Conservation (phyloP, 345 rosid genomes). For the Cardamine resedifolia region DNA sequence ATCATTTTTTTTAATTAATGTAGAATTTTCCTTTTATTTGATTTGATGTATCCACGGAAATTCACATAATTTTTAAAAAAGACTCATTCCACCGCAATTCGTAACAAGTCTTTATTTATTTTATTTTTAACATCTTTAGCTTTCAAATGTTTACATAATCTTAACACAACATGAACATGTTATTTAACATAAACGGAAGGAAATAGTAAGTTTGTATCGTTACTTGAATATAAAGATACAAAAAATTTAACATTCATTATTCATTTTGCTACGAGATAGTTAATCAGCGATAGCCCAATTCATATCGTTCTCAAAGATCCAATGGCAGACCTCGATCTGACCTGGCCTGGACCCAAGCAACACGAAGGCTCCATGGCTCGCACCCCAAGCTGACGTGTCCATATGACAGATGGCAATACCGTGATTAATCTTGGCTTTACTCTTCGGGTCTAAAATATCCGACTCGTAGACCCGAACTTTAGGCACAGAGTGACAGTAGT, state of each 20-base stretch:
- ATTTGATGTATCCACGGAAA: not conserved
- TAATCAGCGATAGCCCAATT: slow-evolving; percentile 62
- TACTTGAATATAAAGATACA: not conserved
- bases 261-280: not conserved
- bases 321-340: slow-evolving; percentile 73
- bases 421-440: slow-evolving; percentile 57
- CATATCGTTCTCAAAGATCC: slow-evolving; percentile 86
- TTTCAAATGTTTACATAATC: not conserved
- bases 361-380: slow-evolving; percentile 67
- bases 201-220: not conserved
- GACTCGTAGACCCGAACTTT: slow-evolving; percentile 79
- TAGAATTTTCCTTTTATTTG: not conserved
- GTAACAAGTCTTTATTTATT: not conserved
- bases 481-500: slow-evolving; percentile 88
- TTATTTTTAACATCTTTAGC: not conserved
- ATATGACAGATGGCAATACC: slow-evolving; percentile 81
- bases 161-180: not conserved
- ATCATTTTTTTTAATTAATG: not conserved
- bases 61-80: not conserved
- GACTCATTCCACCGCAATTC: not conserved
- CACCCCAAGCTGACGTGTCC: slow-evolving; percentile 77
- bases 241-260: not conserved
- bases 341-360: slow-evolving; percentile 62
- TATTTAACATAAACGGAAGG: not conserved
- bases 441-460: slow-evolving; percentile 54